These are phyloP conservation scores for Agaricales sp. DNA, from an alignment of 1,284 basidiomycete species.

Conservation along the genomic window DNA sequence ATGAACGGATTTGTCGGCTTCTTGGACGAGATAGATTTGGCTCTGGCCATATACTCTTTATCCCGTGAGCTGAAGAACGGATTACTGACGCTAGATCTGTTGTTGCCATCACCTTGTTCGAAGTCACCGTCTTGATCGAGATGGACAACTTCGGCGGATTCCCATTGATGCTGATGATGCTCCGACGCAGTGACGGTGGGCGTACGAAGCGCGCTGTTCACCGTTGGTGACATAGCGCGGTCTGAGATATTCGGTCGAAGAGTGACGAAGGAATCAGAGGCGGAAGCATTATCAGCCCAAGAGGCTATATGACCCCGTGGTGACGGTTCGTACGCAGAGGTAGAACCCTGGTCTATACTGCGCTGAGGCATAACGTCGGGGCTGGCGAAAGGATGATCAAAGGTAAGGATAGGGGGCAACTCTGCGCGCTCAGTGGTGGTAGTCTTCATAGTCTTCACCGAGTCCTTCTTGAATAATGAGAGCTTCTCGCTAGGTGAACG, in stretches of 20 bases:
- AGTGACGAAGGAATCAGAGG: slow-evolving; percentile 41
- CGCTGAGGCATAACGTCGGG: neutral
- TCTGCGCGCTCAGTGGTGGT: slow-evolving; percentile 26
- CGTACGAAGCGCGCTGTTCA: slow-evolving; percentile 46
- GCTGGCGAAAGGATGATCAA: slow-evolving; percentile 21
- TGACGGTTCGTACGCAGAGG: too few relatives aligned
- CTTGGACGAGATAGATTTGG: slow-evolving; percentile 15
- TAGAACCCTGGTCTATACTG: too few relatives aligned
- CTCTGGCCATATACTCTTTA: slow-evolving; percentile 4
- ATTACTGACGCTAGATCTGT: slow-evolving; percentile 43
- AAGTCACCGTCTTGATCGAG: slow-evolving; percentile 23
- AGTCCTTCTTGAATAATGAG: slow-evolving; percentile 58
- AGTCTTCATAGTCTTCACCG: slow-evolving; percentile 40
- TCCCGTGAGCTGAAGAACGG: slow-evolving; percentile 53
- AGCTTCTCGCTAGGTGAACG: slow-evolving; percentile 42
- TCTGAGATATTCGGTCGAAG: slow-evolving; percentile 26
- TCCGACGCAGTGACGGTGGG: slow-evolving; percentile 38
- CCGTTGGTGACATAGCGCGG: slow-evolving; percentile 35
- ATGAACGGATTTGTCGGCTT: slow-evolving; percentile 25
- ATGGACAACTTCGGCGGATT: slow-evolving; percentile 58
- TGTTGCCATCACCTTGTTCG: slow-evolving; percentile 12
- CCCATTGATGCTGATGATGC: slow-evolving; percentile 48
- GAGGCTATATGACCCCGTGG: neutral
- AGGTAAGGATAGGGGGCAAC: slow-evolving; percentile 23
- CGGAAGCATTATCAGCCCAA: slow-evolving; percentile 41